Base-by-base conservation (phyloP, 2,329 filamentous ascomycete genomes). In the Exophiala xenobiotica region DNA sequence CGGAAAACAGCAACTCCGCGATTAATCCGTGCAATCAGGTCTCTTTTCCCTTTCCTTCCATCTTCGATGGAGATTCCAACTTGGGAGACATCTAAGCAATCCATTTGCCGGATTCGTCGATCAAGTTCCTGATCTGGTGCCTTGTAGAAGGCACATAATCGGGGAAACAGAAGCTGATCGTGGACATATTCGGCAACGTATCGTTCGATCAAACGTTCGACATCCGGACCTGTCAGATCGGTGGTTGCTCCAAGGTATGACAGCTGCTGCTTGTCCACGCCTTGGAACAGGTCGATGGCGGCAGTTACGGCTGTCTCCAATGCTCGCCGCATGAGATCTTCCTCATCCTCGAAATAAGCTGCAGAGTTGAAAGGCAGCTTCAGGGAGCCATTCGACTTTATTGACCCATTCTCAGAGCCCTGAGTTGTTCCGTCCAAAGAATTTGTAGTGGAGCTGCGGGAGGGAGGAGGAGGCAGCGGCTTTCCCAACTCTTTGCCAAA, bases 161-260 rank as follows among this genome's bases (percentile, higher is more conserved):
- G 82, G 0, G 91, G 88, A 64, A 96, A 99, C 7, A 99, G 74
- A 22, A 95, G 79, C 0, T 78, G 73, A 64, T 92, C 86, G 62
- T 99, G 92, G 5, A 97, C 83, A 67, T 96, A 92, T 66, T 97
- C 93, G 0, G 89, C 83, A 35, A 99, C 84, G 70, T 99, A 96
- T 41, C 90, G 85, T 70, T 99, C 93, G 59, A 99, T 96, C 63
- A 99, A 78, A 55, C 88, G 85, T 71, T 99, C 95, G 1, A 99
- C 91, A 6, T 95, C 74, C 1, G 91, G 89, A 0, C 93, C 92
- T 0, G 93, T 97, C 45, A 99, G 74, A 65, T 96, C 90, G 2
- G 95, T 99, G 1, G 90, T 96, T 3, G 91, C 88, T 14, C 91
- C 93, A 3, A 99, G 78, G 27, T 95, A 78, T 2, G 92, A 96